phyloP scores from a whole-genome alignment of 202 grass and related monocot species.

The Bolboschoenoplectus hybrid region DNA sequence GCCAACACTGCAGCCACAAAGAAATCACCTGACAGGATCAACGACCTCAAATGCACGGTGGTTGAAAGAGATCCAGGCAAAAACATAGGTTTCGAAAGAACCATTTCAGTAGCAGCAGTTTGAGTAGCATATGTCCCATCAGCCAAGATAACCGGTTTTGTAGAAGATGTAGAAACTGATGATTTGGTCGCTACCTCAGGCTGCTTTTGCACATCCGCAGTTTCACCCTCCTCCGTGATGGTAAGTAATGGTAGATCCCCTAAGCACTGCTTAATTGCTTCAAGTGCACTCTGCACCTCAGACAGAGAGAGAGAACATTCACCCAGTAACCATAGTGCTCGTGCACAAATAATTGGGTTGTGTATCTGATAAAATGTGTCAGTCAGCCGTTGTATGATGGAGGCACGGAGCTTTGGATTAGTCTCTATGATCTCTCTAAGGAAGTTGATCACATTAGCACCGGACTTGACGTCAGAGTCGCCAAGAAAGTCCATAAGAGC shows the following conservation, averaged over 20 bases:
- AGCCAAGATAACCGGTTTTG: conserved; percentile 46
- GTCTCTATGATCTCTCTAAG: conserved; percentile 49
- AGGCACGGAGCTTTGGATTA: conserved; percentile 45
- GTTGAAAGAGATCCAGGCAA: conserved; percentile 35
- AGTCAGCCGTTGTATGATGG: conserved; percentile 43
- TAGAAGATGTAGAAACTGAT: conserved; percentile 38
- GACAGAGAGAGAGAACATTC: conserved; percentile 48
- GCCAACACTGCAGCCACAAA: conserved; percentile 41
- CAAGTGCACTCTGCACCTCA: conserved; percentile 42
- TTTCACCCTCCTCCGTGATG: conserved; percentile 39
- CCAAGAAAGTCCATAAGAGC: conserved; percentile 48
- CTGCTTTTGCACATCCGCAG: conserved; percentile 31
- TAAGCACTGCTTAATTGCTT: conserved; percentile 42
- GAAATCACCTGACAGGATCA: conserved; percentile 49
- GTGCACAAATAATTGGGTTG: conserved; percentile 24
- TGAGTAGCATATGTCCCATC: conserved; percentile 57
- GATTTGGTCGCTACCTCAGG: conserved; percentile 4
- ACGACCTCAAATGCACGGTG: conserved; percentile 42
- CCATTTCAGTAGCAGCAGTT: conserved; percentile 45
- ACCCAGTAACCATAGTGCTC: conserved; percentile 47
- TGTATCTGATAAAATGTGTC: conserved; percentile 51
- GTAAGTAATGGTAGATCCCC: conserved; percentile 51
- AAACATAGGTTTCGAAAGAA: conserved; percentile 23
- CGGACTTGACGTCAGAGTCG: conserved; percentile 42
- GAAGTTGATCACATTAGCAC: conserved; percentile 44